These are phyloP conservation scores for Triticum dicoccoides DNA, from an alignment of 176 grass and related monocot genomes.

Conservation along the genomic window DNA sequence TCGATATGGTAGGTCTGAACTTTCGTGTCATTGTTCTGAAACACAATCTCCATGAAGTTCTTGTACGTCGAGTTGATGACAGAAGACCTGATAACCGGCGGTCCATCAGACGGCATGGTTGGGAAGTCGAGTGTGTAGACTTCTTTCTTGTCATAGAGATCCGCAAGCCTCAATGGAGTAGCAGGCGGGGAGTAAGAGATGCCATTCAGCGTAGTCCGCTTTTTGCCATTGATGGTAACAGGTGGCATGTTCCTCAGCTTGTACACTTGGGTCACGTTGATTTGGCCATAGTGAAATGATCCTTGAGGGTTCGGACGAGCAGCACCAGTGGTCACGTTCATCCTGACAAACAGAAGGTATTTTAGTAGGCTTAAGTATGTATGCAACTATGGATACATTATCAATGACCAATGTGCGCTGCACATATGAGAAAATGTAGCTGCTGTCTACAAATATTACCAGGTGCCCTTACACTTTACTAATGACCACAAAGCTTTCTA, in stretches of 20 bases:
- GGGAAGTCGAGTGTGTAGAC: conserved; percentile 89
- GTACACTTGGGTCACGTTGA: conserved; percentile 89
- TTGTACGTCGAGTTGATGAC: conserved; percentile 81
- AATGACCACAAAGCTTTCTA: neutral
- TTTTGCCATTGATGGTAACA: conserved; percentile 66
- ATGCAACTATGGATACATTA: neutral
- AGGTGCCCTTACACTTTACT: neutral
- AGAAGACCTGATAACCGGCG: conserved; percentile 51
- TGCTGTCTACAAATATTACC: neutral
- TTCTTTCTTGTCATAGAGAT: conserved; percentile 56
- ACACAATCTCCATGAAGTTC: conserved; percentile 93
- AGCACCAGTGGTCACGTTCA: conserved; percentile 80
- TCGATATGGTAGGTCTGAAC: conserved; percentile 93
- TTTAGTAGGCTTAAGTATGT: neutral
- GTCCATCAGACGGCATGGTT: conserved; percentile 51
- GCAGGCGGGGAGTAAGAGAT: conserved; percentile 69
- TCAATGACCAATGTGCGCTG: neutral
- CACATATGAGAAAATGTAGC: neutral
- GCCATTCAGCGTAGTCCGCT: conserved; percentile 65
- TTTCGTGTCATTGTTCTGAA: conserved; percentile 87
- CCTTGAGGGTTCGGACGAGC: conserved; percentile 97
- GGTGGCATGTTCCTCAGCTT: conserved; percentile 68
- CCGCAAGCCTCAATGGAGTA: conserved; percentile 82
- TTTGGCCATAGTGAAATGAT: conserved; percentile 84
- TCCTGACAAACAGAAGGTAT: conserved; percentile 37